Conservation (phyloP, 1,284 basidiomycete species). For the Omphalotus olearius region DNA sequence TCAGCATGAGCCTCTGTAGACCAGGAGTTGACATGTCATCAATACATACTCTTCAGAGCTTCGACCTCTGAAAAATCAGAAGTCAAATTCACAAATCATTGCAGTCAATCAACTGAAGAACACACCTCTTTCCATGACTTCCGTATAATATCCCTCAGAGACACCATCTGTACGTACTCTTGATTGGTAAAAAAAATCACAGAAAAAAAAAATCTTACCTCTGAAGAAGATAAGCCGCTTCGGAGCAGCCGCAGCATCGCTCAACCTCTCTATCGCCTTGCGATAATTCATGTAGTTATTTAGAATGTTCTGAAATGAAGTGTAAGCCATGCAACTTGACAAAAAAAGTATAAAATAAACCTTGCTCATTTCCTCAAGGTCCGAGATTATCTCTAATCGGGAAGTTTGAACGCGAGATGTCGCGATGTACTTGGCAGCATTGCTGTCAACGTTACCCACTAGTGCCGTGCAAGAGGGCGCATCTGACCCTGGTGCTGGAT, state of each 20-base stretch:
- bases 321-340: neutral
- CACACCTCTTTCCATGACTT: conserved; percentile 49
- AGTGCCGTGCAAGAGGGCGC: conserved; percentile 57
- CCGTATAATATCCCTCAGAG: conserved; percentile 58
- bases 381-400: conserved; percentile 52
- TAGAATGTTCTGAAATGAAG: conserved; percentile 31
- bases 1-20: neutral
- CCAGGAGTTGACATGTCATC: neutral
- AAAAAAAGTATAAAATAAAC: conserved; percentile 22
- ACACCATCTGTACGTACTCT: conserved; percentile 47
- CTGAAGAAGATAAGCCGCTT: conserved; percentile 56
- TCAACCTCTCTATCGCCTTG: conserved; percentile 28
- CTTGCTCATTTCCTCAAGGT: conserved; percentile 45
- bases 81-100: neutral
- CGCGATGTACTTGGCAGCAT: conserved; percentile 51
- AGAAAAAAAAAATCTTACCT: conserved; percentile 24
- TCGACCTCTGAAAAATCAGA: conserved; percentile 11
- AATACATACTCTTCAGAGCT: conserved; percentile 2
- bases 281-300: conserved; percentile 33
- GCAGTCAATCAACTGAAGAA: conserved; percentile 17
- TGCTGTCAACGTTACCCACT: conserved; percentile 54
- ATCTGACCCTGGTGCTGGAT: conserved; percentile 52
- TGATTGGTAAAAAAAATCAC: neutral
- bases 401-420: conserved; percentile 46
- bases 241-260: conserved; percentile 29